A percentile compares a stretch with the other conserved stretches of the same genome.
Conservation (phyloP, 352 stramenopile genomes). For the Globisporangium lucens region DNA sequence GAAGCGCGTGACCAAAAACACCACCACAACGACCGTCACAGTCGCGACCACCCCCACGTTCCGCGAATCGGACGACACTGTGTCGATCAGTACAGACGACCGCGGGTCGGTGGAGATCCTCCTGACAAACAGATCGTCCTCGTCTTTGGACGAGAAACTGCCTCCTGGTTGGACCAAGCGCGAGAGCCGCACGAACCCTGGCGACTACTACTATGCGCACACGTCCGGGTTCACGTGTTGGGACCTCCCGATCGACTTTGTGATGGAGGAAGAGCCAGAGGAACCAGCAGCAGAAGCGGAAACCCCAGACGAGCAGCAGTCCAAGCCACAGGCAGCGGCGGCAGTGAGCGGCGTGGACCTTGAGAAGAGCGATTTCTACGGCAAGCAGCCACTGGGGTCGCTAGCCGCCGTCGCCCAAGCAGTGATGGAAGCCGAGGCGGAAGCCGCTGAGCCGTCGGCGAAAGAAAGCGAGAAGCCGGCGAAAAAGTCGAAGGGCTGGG, state of each 20-base stretch:
- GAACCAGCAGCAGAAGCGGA: background rate
- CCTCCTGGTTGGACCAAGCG: constrained; percentile 58
- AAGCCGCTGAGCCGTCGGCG: constrained; percentile 7
- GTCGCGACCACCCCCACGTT: constrained; percentile 20
- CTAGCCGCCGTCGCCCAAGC: constrained; percentile 15
- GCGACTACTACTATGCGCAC: constrained; percentile 69
- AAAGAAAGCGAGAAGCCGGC: constrained; percentile 20
- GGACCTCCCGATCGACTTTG: constrained; percentile 46
- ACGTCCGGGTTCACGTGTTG: constrained; percentile 59
- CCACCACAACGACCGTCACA: background rate
- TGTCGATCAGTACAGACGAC: constrained; percentile 38
- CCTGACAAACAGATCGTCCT: background rate
- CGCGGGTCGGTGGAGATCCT: constrained; percentile 24
- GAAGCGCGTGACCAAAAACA: constrained; percentile 28
- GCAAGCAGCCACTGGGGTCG: constrained; percentile 14
- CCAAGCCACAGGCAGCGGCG: background rate
- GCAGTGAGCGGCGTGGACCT: constrained; percentile 1
- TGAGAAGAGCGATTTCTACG: constrained; percentile 24
- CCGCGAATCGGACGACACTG: constrained; percentile 46
- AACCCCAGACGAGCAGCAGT: constrained; percentile 8
- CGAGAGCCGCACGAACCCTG: constrained; percentile 59
- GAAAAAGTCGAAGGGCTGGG: constrained; percentile 35
- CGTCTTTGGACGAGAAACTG: constrained; percentile 20
- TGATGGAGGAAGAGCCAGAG: constrained; percentile 10
- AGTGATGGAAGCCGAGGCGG: constrained; percentile 23